These are phyloP conservation scores for Akanthomyces lecanii DNA, from an alignment of 2,329 filamentous ascomycete species.

Conservation along the genomic window DNA sequence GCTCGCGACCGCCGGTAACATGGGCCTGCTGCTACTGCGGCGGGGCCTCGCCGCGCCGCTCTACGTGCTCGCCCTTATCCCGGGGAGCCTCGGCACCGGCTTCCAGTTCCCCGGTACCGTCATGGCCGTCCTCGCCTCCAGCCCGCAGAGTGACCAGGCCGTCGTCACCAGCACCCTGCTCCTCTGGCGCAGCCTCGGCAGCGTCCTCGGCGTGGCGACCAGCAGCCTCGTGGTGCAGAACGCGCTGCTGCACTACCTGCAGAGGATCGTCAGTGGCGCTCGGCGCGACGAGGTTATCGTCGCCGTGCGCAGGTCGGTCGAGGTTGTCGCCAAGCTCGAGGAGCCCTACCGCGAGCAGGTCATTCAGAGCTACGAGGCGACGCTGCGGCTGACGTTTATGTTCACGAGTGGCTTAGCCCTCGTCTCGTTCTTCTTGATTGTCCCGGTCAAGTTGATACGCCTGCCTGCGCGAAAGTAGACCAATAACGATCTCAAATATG, in stretches of 20 bases:
- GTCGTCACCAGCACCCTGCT: slow-evolving; percentile 67
- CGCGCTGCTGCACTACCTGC: slow-evolving; percentile 56
- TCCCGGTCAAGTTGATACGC: slow-evolving; percentile 51
- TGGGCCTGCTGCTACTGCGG: slow-evolving; percentile 47
- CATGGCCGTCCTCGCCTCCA: slow-evolving; percentile 58
- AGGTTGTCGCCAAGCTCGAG: slow-evolving; percentile 45
- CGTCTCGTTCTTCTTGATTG: slow-evolving; percentile 43
- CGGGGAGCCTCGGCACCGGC: slow-evolving; percentile 55
- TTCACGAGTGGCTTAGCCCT: slow-evolving; percentile 43
- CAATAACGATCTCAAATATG: neutral
- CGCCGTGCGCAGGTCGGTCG: slow-evolving; percentile 50
- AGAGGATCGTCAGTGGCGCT: slow-evolving; percentile 52
- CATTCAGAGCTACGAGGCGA: slow-evolving; percentile 49
- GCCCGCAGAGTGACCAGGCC: slow-evolving; percentile 58
- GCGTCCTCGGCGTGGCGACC: slow-evolving; percentile 67
- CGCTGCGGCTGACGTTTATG: slow-evolving; percentile 45
- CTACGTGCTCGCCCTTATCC: slow-evolving; percentile 55
- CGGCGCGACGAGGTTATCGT: slow-evolving; percentile 54
- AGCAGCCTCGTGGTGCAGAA: slow-evolving; percentile 73
- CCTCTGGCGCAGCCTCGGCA: slow-evolving; percentile 67
- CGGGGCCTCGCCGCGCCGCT: slow-evolving; percentile 46
- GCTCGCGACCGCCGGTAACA: slow-evolving; percentile 47
- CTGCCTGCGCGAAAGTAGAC: slow-evolving; percentile 40
- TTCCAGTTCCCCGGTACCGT: slow-evolving; percentile 62
- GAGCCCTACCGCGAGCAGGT: slow-evolving; percentile 50